Evolutionary conservation across 2,329 filamentous ascomycete genomes (phyloP).

Genomic region (Corynespora cassiicola): DNA sequence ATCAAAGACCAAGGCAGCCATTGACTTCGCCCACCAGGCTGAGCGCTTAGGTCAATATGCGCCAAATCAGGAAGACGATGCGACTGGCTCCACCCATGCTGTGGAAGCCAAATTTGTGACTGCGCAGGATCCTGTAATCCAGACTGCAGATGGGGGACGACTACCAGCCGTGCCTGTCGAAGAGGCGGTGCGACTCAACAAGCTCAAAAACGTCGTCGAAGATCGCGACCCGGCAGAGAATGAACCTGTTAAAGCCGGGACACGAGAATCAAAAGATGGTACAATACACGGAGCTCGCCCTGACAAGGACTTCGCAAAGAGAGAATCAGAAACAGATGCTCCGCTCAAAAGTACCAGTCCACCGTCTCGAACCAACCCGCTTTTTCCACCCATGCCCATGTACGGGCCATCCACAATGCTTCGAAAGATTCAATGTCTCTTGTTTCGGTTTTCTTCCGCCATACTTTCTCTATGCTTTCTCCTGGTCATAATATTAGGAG

Average conservation of each 20-base stretch:
- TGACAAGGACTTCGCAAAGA: constrained; percentile 39
- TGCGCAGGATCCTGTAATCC: constrained; percentile 73
- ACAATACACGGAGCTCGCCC: constrained; percentile 46
- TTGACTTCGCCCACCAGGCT: constrained; percentile 68
- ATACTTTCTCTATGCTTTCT: constrained; percentile 81
- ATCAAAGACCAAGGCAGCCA: constrained; percentile 49
- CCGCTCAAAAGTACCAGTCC: constrained; percentile 57
- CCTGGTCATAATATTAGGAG: constrained; percentile 74
- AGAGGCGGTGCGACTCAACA: constrained; percentile 75
- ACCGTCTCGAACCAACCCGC: constrained; percentile 74
- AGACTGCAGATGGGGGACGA: constrained; percentile 70
- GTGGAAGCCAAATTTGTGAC: constrained; percentile 69
- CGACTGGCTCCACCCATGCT: constrained; percentile 59
- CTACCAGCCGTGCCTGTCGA: constrained; percentile 72
- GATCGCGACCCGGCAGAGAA: constrained; percentile 42
- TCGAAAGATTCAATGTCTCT: constrained; percentile 69
- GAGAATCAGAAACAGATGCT: constrained; percentile 52
- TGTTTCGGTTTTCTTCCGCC: constrained; percentile 72
- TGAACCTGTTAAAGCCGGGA: constrained; percentile 27
- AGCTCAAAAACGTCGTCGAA: constrained; percentile 61
- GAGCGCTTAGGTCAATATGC: constrained; percentile 52
- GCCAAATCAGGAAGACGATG: constrained; percentile 47
- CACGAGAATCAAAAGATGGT: constrained; percentile 51
- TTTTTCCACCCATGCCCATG: constrained; percentile 84
- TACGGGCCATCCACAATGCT: constrained; percentile 77